Evolutionary conservation across 2,329 filamentous ascomycete species (phyloP).

Genomic region (Emmonsiellopsis sp.): DNA sequence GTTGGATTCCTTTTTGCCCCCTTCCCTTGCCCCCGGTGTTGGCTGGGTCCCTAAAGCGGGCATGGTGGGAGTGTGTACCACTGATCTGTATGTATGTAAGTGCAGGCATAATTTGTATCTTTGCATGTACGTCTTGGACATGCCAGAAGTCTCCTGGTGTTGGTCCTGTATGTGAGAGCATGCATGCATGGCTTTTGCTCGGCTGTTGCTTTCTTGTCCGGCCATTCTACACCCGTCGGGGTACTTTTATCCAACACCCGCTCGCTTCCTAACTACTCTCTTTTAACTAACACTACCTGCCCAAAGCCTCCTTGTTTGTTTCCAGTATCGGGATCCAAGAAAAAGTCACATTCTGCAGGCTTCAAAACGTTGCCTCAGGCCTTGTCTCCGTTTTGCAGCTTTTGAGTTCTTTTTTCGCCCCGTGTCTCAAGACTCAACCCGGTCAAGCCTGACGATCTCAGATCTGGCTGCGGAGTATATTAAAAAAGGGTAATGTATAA

Average conservation of each 20-base stretch:
- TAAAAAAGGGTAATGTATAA: neutral
- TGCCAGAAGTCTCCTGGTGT: neutral
- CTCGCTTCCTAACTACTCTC: neutral
- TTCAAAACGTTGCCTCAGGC: conserved; percentile 1
- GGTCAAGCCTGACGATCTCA: conserved; percentile 17
- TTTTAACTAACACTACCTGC: neutral
- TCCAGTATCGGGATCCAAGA: neutral
- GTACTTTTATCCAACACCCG: neutral
- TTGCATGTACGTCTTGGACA: neutral
- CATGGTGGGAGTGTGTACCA: neutral
- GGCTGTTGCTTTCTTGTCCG: neutral
- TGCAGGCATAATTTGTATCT: neutral
- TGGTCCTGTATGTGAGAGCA: neutral
- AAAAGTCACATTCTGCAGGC: neutral
- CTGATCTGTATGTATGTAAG: neutral
- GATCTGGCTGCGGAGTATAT: conserved; percentile 10
- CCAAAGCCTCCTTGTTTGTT: neutral
- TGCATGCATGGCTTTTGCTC: neutral
- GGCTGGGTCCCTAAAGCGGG: neutral
- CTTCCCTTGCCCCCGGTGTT: neutral
- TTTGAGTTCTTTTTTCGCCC: conserved; percentile 3
- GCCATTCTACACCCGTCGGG: neutral
- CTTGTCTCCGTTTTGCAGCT: neutral
- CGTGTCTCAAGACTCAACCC: conserved; percentile 8
- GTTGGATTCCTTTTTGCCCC: neutral